Evolutionary conservation across 169 alveolate species (phyloP).

Genomic region (Cardiosporidium cionae): DNA sequence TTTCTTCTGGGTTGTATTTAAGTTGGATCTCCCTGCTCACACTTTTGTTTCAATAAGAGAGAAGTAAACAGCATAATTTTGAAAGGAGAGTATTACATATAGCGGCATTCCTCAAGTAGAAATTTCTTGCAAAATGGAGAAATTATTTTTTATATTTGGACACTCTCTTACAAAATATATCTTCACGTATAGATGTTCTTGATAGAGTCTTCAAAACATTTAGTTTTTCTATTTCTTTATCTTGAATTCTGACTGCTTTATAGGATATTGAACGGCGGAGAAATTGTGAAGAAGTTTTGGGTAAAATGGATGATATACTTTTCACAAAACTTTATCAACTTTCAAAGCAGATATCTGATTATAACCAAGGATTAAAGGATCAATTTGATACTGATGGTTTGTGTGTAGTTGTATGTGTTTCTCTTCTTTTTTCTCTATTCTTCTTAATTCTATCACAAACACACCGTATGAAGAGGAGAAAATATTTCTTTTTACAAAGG

Average conservation of each 20-base stretch:
- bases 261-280: constrained; percentile 28
- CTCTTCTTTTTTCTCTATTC: background rate
- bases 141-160: too few species aligned
- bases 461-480: background rate
- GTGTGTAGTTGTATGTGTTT: background rate
- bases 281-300: constrained; percentile 34
- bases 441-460: background rate
- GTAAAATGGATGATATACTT: constrained; percentile 19
- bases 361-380: constrained; percentile 20
- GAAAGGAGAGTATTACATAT: too few species aligned
- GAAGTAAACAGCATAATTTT: too few species aligned
- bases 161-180: too few species aligned
- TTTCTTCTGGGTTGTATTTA: background rate
- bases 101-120: too few species aligned
- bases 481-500: too few species aligned
- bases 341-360: constrained; percentile 33
- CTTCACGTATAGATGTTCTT: too few species aligned
- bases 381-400: constrained; percentile 21
- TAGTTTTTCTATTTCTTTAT: too few species aligned
- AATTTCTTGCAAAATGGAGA: too few species aligned
- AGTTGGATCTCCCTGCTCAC: background rate
- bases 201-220: too few species aligned
- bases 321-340: constrained; percentile 20
- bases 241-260: background rate
- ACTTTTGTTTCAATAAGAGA: too few species aligned